Percentiles rank a stretch among this genome's conserved stretches.
Evolutionary conservation across 768 basidiomycete species (phyloP).

Genomic region (Hemileccinum impolitum): DNA sequence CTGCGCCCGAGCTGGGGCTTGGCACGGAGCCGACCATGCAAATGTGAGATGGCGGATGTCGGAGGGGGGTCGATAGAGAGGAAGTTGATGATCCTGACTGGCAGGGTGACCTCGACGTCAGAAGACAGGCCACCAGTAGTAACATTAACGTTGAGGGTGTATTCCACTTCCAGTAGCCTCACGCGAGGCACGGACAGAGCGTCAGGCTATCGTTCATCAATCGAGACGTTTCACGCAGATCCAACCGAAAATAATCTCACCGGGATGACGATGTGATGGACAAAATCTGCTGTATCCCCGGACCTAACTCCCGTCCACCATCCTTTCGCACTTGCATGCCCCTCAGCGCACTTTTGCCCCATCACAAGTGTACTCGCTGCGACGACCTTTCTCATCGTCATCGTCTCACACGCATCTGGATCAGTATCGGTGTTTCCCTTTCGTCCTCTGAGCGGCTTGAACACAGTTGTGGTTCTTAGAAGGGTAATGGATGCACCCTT

Average conservation of each 20-base stretch:
- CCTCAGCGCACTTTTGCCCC: conserved; percentile 58
- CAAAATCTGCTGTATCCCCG: conserved; percentile 58
- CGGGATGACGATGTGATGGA: conserved; percentile 68
- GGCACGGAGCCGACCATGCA: conserved; percentile 16
- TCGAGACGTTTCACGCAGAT: conserved; percentile 4
- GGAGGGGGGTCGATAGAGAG: conserved; percentile 83
- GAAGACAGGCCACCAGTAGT: conserved; percentile 56
- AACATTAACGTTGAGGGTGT: conserved; percentile 63
- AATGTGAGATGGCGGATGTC: conserved; percentile 26
- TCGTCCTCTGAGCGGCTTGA: conserved; percentile 42
- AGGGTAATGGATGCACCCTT: conserved; percentile 63
- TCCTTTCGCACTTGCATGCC: conserved; percentile 76
- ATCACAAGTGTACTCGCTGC: conserved; percentile 64
- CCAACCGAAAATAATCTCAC: conserved; percentile 43
- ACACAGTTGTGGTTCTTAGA: conserved; percentile 61
- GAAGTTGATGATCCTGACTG: conserved; percentile 77
- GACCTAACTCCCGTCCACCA: conserved; percentile 86
- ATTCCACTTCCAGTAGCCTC: conserved; percentile 72
- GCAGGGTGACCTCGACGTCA: conserved; percentile 68
- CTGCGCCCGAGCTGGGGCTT: conserved; percentile 26
- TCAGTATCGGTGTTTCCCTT: conserved; percentile 38
- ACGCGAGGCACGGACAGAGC: conserved; percentile 66
- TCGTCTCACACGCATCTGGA: conserved; percentile 60
- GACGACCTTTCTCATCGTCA: conserved; percentile 59
- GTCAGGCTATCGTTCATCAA: conserved; percentile 47